Conservation (phyloP, 2,329 filamentous ascomycete species). For the Colletotrichum nymphaeae region DNA sequence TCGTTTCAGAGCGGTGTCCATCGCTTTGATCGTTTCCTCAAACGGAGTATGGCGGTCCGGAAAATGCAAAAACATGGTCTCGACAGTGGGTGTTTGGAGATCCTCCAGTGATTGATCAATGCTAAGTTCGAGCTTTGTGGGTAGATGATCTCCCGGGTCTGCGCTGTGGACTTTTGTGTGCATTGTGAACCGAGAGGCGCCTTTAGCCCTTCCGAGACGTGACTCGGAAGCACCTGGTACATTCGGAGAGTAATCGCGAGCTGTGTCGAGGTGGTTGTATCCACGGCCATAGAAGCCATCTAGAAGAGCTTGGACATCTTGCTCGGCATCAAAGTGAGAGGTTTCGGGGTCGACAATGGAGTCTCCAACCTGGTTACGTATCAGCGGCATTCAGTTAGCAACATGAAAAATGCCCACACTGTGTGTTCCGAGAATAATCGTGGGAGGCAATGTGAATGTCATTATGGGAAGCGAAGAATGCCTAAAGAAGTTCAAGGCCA, state of each 20-base stretch:
- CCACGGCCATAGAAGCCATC: neutral
- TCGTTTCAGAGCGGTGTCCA: neutral
- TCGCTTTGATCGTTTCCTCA: neutral
- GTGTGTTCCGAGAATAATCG: neutral
- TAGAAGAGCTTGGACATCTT: neutral
- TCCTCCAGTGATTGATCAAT: neutral
- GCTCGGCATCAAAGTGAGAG: neutral
- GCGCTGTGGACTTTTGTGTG: slow-evolving; percentile 10
- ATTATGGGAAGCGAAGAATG: too few relatives aligned
- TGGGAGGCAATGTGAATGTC: neutral
- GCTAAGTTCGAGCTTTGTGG: neutral
- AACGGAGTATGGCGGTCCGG: neutral
- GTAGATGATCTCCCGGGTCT: neutral
- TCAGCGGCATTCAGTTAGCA: neutral
- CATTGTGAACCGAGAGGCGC: neutral
- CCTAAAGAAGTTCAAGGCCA: too few relatives aligned
- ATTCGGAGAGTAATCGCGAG: neutral
- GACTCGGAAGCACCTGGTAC: neutral
- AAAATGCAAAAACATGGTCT: neutral
- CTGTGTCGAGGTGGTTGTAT: neutral
- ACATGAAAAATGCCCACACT: neutral
- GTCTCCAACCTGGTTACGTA: neutral
- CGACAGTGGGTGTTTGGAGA: neutral
- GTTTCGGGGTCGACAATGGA: neutral
- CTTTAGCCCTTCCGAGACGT: neutral